Evolutionary conservation across 306 rosid species (phyloP).

Genomic region (Rosa persica): DNA sequence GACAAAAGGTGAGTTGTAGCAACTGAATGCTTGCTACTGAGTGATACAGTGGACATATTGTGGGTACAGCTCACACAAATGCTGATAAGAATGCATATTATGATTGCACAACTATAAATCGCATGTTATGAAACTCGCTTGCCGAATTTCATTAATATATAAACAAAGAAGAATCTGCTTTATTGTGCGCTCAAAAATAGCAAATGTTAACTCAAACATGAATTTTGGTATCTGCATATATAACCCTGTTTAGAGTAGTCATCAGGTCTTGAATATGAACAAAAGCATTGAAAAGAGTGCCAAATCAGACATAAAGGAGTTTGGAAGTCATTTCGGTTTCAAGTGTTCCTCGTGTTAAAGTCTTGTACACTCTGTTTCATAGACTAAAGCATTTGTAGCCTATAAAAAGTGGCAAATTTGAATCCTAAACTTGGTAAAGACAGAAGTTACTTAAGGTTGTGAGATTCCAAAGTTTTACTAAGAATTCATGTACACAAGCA

Average conservation of each 20-base stretch:
- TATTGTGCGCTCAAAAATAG: background rate
- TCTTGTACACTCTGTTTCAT: background rate
- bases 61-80: background rate
- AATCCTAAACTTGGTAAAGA: background rate
- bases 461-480: background rate
- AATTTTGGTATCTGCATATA: background rate
- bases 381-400: background rate
- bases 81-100: background rate
- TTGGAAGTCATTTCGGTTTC: background rate
- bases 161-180: background rate
- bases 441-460: background rate
- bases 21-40: background rate
- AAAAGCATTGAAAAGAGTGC: background rate
- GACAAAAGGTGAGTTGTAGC: background rate
- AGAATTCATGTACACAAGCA: background rate
- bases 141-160: background rate
- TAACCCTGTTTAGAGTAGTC: background rate
- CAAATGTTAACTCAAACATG: background rate
- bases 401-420: background rate
- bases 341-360: background rate
- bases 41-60: background rate
- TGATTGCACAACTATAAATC: background rate
- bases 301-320: background rate
- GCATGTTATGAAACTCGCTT: background rate
- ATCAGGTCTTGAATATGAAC: background rate